Conservation (phyloP, 116 monocot species). For the Iris pallida region DNA sequence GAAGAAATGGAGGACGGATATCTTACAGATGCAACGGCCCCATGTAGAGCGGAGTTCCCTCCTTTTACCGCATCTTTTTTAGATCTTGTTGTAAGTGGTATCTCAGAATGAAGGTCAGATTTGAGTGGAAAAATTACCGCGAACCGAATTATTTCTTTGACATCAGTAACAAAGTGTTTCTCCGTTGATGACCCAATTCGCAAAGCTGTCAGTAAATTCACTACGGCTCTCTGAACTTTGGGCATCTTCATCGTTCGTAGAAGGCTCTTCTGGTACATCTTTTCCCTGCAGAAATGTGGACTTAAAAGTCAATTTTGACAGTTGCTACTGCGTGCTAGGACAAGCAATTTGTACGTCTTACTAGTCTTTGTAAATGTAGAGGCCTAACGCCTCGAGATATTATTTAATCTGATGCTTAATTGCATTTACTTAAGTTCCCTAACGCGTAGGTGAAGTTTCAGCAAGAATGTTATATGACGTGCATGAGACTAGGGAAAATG, state of each 20-base stretch:
- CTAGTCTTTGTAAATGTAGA: no score
- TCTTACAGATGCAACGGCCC: neutral
- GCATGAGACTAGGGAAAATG: no score
- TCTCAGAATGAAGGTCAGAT: neutral
- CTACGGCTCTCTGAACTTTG: neutral
- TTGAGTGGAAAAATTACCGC: neutral
- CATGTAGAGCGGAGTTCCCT: neutral
- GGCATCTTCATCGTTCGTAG: neutral
- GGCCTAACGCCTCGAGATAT: no score
- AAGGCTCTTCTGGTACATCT: no score
- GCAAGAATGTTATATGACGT: no score
- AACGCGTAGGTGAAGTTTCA: no score
- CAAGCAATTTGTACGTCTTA: no score
- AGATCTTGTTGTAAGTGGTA: neutral
- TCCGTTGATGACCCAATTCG: conserved; percentile 37
- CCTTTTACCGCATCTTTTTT: neutral
- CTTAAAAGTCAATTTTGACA: no score
- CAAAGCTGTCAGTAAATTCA: conserved; percentile 38
- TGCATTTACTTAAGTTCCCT: no score
- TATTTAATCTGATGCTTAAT: no score
- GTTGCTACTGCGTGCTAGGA: no score
- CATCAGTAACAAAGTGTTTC: conserved; percentile 12
- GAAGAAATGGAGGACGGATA: neutral
- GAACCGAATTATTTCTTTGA: neutral
- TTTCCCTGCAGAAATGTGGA: no score